These are phyloP conservation scores for Claviceps capensis DNA, from an alignment of 2,329 filamentous ascomycete genomes.

Conservation along the genomic window DNA sequence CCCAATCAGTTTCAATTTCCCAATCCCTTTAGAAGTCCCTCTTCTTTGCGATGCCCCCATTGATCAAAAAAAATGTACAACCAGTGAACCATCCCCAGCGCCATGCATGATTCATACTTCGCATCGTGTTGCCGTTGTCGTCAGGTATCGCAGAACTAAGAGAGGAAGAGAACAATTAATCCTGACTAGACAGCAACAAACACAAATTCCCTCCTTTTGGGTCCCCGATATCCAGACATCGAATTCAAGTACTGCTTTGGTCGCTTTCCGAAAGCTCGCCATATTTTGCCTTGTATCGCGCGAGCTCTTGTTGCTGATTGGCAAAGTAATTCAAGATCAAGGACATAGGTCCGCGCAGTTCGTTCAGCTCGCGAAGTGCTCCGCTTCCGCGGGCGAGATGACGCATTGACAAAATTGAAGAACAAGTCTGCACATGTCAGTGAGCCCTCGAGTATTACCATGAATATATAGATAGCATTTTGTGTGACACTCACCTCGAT, in stretches of 20 bases:
- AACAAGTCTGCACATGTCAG: conserved; percentile 49
- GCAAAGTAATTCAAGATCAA: conserved; percentile 52
- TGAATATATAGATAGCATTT: not conserved
- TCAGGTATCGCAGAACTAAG: not conserved
- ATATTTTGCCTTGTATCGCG: conserved; percentile 42
- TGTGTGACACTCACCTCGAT: conserved; percentile 57
- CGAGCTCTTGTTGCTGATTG: conserved; percentile 48
- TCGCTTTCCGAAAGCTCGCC: conserved; percentile 24
- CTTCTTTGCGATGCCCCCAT: not conserved
- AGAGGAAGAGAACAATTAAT: not conserved
- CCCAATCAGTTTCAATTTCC: not conserved
- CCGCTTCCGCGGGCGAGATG: conserved; percentile 63
- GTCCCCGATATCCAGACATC: conserved; percentile 6
- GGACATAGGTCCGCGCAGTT: conserved; percentile 65
- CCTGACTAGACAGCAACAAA: not conserved
- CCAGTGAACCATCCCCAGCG: not conserved
- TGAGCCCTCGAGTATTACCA: too few species aligned
- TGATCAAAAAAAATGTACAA: not conserved
- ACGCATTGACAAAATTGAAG: conserved; percentile 65
- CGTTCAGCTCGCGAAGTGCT: conserved; percentile 46
- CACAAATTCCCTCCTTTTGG: conserved; percentile 13
- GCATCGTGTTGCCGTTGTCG: not conserved
- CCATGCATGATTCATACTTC: not conserved
- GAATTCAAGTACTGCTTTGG: conserved; percentile 11
- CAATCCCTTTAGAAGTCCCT: not conserved